Conservation (phyloP, 805 yeast species). For the Candida quercuum region DNA sequence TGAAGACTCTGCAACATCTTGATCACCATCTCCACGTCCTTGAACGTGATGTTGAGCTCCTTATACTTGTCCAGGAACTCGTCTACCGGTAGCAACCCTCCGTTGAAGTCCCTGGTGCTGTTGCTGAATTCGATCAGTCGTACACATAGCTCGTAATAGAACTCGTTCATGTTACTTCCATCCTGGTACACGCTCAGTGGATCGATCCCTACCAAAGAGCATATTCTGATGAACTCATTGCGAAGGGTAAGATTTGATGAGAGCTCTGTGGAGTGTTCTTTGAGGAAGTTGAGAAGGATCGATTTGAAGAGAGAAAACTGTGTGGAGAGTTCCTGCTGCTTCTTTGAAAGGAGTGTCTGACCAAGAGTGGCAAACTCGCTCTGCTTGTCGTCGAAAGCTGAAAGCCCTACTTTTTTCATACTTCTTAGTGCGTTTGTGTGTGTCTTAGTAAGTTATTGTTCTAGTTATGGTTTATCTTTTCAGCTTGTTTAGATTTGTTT, state of each 20-base stretch:
- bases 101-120: constrained; percentile 64
- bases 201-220: constrained; percentile 78
- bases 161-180: constrained; percentile 37
- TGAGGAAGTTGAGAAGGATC: constrained; percentile 70
- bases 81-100: constrained; percentile 69
- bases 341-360: constrained; percentile 35
- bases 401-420: constrained; percentile 41
- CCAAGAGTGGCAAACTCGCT: constrained; percentile 14
- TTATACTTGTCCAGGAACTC: constrained; percentile 38
- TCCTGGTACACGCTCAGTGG: constrained; percentile 45
- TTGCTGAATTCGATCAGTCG: constrained; percentile 74
- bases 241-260: constrained; percentile 59
- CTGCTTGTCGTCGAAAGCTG: constrained; percentile 37
- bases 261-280: constrained; percentile 65
- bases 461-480: too few species aligned
- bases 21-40: constrained; percentile 56
- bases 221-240: constrained; percentile 67
- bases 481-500: neutral
- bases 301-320: constrained; percentile 76
- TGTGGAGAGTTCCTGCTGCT: constrained; percentile 55
- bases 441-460: too few species aligned
- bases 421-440: too few species aligned
- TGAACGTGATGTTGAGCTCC: constrained; percentile 29
- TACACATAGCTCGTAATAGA: constrained; percentile 62
- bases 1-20: constrained; percentile 53